phyloP scores from a whole-genome alignment of 164 flowering plant species.

The Vitis amurensis region DNA sequence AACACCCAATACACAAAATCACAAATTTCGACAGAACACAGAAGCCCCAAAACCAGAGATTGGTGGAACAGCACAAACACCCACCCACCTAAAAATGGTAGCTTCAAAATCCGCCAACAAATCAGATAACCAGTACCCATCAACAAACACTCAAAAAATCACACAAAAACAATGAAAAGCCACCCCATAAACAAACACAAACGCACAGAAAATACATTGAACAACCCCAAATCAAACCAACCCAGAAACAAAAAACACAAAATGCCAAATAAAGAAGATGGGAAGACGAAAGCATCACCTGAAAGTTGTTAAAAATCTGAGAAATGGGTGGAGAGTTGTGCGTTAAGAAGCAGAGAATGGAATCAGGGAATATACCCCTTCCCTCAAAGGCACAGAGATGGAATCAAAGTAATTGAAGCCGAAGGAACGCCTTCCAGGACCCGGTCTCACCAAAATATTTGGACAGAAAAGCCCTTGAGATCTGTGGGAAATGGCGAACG shows the following conservation, averaged over 20 bases:
- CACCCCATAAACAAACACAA: background rate
- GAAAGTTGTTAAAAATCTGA: background rate
- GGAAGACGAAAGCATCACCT: background rate
- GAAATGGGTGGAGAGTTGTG: slow-evolving; percentile 2
- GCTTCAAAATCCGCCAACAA: background rate
- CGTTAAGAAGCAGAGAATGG: slow-evolving; percentile 33
- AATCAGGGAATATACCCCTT: slow-evolving; percentile 43
- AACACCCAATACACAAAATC: slow-evolving; percentile 10
- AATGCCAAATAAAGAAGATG: too few species aligned
- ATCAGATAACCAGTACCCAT: background rate
- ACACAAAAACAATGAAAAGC: background rate
- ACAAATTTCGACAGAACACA: background rate
- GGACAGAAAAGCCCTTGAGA: slow-evolving; percentile 21
- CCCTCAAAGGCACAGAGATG: slow-evolving; percentile 7
- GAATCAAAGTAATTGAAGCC: background rate
- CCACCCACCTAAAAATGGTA: slow-evolving; percentile 3
- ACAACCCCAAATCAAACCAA: background rate
- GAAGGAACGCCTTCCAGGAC: slow-evolving; percentile 13
- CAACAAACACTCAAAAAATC: background rate
- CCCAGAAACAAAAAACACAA: background rate
- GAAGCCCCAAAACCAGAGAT: background rate
- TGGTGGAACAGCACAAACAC: background rate
- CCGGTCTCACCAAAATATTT: background rate
- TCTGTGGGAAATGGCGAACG: background rate
- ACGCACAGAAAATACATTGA: background rate